Base-by-base conservation (phyloP, 192 early-diverging fungal genomes). In the Dispira parvispora region DNA sequence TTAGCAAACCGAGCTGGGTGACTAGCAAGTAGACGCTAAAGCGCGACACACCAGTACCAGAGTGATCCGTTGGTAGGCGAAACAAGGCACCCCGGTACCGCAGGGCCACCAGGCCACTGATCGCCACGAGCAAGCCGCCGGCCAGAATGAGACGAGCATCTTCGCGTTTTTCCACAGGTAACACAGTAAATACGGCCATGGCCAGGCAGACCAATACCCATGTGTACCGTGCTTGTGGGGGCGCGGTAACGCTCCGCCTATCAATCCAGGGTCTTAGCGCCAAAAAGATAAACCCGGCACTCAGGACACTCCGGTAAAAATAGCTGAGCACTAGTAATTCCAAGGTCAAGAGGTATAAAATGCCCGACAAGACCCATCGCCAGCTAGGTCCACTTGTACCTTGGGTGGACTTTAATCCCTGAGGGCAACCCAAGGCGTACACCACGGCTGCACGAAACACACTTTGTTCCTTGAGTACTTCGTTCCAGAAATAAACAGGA, bases 301-400 rank as follows among this genome's bases (percentile, higher is more conserved):
- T 82, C 32, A 91, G 71, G 43, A 84, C 64, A 45, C 75, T 75
- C 2, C 94, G 82, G 55, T 84, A 69, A 69, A 96, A 96, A 71
- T 88, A 96, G 62, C 87, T 90, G 53, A 78, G 85, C 52, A 92
- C 93, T 66, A 96, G 72, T 11, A 87, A 67, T 72, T 96, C 90
- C 12, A 96, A 73, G 9, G 75, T 73, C 5, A 78, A 27, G 18
- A 92, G 68, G 63, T 90, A 86, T 11, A 80, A 73, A 8, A 69
- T 62, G 18, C 72, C 64, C 50, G 74, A 71, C 0, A 68, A 65
- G 3, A 78, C 27, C 44, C 68, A 69, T 13, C 64, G 65, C 75
- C 75, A 77, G 67, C 68, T 65, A 42, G 61, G 49, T 43, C 55
- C 14, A 52, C 60, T 6, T 21, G 58, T 62, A 32, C 56, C 21